These are phyloP conservation scores for Phialocephala sp. DNA, from an alignment of 2,329 filamentous ascomycete genomes.

Conservation along the genomic window DNA sequence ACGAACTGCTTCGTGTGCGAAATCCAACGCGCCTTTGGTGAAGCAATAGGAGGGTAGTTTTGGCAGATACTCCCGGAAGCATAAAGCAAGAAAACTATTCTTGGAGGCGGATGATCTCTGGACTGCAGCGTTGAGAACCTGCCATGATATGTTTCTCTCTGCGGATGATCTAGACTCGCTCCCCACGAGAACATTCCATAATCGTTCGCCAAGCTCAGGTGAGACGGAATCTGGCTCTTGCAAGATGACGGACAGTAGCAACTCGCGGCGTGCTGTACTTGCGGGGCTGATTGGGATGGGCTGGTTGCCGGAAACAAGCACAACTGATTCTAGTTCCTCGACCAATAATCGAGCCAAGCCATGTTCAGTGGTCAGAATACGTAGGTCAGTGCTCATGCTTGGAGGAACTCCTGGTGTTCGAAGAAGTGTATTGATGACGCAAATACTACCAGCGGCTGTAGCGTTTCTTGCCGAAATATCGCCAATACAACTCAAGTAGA, in stretches of 20 bases:
- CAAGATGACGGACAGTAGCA: conserved; percentile 62
- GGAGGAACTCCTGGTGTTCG: conserved; percentile 45
- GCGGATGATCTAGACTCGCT: conserved; percentile 61
- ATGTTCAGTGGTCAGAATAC: conserved; percentile 63
- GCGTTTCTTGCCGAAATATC: conserved; percentile 69
- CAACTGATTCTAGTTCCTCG: conserved; percentile 63
- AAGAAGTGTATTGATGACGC: conserved; percentile 59
- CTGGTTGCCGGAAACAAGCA: conserved; percentile 34
- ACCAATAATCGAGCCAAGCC: conserved; percentile 66
- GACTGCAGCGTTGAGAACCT: conserved; percentile 60
- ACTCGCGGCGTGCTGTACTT: conserved; percentile 61
- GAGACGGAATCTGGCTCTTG: conserved; percentile 67
- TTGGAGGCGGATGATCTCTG: conserved; percentile 49
- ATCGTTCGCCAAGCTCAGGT: conserved; percentile 61
- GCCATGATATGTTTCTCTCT: conserved; percentile 73
- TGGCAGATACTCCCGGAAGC: conserved; percentile 62
- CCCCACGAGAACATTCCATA: conserved; percentile 80
- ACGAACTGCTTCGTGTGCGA: conserved; percentile 60
- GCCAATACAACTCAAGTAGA: conserved; percentile 70
- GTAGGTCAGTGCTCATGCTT: conserved; percentile 57
- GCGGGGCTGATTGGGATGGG: conserved; percentile 47
- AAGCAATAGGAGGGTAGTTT: conserved; percentile 61
- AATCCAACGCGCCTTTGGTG: conserved; percentile 65
- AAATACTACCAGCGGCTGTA: conserved; percentile 75
- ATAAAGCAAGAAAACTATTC: conserved; percentile 61